These are phyloP conservation scores for Annulohypoxylon stygium DNA, from an alignment of 495 filamentous ascomycete species.

Conservation along the genomic window DNA sequence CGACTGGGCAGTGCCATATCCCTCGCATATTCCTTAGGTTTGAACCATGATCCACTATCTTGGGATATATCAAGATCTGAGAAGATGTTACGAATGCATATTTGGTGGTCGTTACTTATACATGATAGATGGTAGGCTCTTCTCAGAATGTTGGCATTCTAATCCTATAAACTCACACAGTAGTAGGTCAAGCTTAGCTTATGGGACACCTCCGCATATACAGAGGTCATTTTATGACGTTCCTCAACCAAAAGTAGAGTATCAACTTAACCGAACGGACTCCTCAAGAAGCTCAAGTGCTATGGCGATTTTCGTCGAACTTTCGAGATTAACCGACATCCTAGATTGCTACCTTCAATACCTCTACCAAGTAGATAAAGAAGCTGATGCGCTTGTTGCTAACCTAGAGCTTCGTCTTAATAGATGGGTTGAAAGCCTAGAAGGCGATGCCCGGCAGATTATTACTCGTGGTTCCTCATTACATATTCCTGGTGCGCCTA, in stretches of 20 bases:
- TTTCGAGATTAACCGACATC: constrained; percentile 16
- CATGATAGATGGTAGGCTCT: constrained; percentile 27
- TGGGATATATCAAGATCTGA: constrained; percentile 26
- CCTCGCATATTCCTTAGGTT: constrained; percentile 8
- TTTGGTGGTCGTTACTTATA: constrained; percentile 22
- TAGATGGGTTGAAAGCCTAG: constrained; percentile 20
- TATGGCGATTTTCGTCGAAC: constrained; percentile 2
- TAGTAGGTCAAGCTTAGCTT: constrained; percentile 16
- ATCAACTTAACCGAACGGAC: constrained; percentile 6
- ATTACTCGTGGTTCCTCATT: constrained; percentile 6
- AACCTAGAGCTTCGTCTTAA: constrained; percentile 16
- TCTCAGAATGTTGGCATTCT: neutral
- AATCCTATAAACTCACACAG: neutral
- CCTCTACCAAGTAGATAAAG: constrained; percentile 7
- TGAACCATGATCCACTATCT: constrained; percentile 20
- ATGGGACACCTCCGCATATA: constrained; percentile 16
- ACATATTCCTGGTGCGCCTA: constrained; percentile 8
- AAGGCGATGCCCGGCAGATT: neutral
- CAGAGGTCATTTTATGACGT: constrained; percentile 17
- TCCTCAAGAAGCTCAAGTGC: neutral
- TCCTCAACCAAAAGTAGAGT: constrained; percentile 16
- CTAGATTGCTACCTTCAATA: constrained; percentile 15
- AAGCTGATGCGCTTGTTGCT: neutral
- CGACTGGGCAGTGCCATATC: constrained; percentile 27
- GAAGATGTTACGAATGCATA: constrained; percentile 27